phyloP scores from a whole-genome alignment of 495 filamentous ascomycete species.

The Copromyces sp. region DNA sequence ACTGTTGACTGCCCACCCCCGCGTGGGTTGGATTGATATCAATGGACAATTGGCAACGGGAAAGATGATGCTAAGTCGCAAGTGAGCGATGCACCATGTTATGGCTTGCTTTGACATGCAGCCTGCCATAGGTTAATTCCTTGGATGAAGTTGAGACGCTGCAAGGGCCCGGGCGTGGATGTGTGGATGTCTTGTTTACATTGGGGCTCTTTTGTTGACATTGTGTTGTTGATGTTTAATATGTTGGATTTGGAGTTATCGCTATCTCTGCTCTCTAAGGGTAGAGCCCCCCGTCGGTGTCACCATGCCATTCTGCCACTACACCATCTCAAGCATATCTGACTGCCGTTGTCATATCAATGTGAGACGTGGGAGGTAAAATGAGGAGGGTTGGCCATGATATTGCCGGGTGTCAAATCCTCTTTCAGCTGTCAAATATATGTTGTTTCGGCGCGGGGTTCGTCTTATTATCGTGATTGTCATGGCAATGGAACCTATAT shows the following conservation, averaged over 20 bases:
- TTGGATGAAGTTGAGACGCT: background rate
- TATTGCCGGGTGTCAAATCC: background rate
- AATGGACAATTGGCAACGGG: background rate
- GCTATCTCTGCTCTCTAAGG: background rate
- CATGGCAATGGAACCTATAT: background rate
- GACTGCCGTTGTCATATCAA: background rate
- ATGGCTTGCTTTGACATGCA: background rate
- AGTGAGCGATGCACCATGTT: background rate
- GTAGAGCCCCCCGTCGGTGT: background rate
- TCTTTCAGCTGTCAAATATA: background rate
- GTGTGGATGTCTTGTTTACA: background rate
- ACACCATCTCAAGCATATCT: background rate
- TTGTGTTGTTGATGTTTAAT: background rate
- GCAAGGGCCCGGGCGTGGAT: background rate
- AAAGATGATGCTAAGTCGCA: background rate
- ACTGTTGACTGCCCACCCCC: background rate
- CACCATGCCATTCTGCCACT: background rate
- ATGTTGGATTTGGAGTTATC: background rate
- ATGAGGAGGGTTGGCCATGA: background rate
- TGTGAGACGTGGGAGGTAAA: background rate
- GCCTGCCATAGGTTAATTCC: background rate
- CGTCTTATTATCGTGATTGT: background rate
- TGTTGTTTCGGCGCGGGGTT: background rate
- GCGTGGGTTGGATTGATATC: no score
- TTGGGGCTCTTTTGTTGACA: background rate